These are phyloP conservation scores for Emiliania huxleyi DNA, from an alignment of 78 protist genomes.

Conservation along the genomic window DNA sequence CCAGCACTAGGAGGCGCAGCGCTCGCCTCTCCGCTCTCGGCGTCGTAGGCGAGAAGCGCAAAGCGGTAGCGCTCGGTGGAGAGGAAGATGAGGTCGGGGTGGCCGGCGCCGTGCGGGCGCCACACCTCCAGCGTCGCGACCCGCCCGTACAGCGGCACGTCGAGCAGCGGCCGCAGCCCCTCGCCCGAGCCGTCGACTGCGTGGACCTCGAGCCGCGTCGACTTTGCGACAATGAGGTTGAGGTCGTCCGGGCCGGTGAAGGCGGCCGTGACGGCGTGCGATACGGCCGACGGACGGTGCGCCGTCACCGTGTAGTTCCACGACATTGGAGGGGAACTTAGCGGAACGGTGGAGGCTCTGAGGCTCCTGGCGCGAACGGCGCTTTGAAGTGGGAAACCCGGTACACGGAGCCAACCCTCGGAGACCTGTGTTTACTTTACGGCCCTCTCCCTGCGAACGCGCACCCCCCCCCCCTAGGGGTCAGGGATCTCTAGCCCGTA, in stretches of 20 bases:
- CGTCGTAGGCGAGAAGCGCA: conserved; percentile 68
- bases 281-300: conserved; percentile 75
- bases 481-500: too few relatives aligned
- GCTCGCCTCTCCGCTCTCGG: too few relatives aligned
- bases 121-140: conserved; percentile 52
- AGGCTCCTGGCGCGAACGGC: too few relatives aligned
- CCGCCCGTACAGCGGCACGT: conserved; percentile 70
- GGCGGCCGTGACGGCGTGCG: conserved; percentile 57
- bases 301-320: conserved; percentile 79
- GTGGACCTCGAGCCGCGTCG: conserved; percentile 69
- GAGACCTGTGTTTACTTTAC: too few relatives aligned
- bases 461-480: too few relatives aligned
- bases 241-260: conserved; percentile 69
- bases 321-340: too few relatives aligned
- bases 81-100: conserved; percentile 57
- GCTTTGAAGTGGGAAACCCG: too few relatives aligned
- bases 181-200: too few relatives aligned
- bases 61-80: conserved; percentile 65
- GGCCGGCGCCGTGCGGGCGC: conserved; percentile 17
- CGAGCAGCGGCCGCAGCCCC: conserved; percentile 70
- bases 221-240: conserved; percentile 70
- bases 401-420: too few relatives aligned
- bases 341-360: too few relatives aligned
- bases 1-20: too few relatives aligned
- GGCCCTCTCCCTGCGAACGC: too few relatives aligned